Conservation (phyloP, 805 yeast genomes). For the Saccharomyces kudriavzevii region DNA sequence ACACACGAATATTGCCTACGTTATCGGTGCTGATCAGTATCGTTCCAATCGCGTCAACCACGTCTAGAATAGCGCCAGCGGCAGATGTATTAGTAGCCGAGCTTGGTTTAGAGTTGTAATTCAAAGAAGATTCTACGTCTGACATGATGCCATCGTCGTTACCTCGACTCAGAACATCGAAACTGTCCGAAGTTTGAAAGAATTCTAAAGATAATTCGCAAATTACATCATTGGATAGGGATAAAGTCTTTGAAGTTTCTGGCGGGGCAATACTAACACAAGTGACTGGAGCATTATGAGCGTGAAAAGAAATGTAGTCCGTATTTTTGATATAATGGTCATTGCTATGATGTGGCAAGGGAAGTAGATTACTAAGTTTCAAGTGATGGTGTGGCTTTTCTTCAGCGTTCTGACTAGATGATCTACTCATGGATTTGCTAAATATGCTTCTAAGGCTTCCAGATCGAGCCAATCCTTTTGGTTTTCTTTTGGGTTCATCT, state of each 20-base stretch:
- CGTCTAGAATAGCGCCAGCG: conserved; percentile 14
- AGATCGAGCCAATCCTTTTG: conserved; percentile 5
- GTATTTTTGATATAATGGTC: conserved; percentile 37
- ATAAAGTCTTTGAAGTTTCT: conserved; percentile 52
- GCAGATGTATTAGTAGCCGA: not conserved
- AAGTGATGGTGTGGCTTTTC: not conserved
- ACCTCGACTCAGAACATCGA: conserved; percentile 1
- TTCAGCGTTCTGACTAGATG: conserved; percentile 5
- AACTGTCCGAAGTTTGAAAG: not conserved
- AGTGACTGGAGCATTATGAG: conserved; percentile 67
- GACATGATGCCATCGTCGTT: not conserved
- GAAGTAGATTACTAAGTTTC: not conserved
- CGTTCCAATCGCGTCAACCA: conserved; percentile 30
- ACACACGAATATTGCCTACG: conserved; percentile 63
- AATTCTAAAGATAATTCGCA: conserved; percentile 46
- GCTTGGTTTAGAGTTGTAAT: not conserved
- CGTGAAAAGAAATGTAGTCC: conserved; percentile 64
- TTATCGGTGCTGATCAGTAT: conserved; percentile 74
- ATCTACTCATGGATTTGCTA: conserved; percentile 5
- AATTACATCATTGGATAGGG: conserved; percentile 70
- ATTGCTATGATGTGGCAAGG: not conserved
- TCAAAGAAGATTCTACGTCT: not conserved
- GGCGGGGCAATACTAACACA: conserved; percentile 73
- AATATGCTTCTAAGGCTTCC: conserved; percentile 11
- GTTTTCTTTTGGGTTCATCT: not conserved